These are phyloP conservation scores for Bonia amplexicaulis DNA, from an alignment of 176 grass and related monocot genomes.

Conservation along the genomic window DNA sequence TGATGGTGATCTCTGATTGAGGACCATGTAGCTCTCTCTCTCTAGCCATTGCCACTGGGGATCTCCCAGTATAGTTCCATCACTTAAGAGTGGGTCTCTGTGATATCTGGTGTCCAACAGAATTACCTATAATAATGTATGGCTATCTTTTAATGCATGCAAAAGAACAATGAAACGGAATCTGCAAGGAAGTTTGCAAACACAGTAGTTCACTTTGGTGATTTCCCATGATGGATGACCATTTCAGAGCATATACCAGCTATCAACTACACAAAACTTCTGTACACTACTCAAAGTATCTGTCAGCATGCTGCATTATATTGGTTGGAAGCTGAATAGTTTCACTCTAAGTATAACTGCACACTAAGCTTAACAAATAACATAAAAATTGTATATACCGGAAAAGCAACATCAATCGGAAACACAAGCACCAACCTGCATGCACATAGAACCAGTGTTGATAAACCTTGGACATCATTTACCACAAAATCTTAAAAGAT, in stretches of 20 bases:
- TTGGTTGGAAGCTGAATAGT: background rate
- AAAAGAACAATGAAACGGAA: constrained; percentile 3
- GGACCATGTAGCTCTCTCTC: constrained; percentile 68
- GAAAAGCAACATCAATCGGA: background rate
- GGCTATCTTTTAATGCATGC: background rate
- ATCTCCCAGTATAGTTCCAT: constrained; percentile 86
- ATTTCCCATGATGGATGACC: background rate
- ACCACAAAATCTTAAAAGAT: background rate
- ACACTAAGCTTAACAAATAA: background rate
- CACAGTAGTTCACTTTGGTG: background rate
- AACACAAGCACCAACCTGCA: background rate
- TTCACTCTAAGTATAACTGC: background rate
- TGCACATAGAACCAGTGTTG: background rate
- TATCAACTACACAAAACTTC: background rate
- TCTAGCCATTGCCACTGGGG: constrained; percentile 92
- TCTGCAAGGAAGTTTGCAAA: background rate
- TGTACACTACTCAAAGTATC: background rate
- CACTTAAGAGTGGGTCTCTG: constrained; percentile 73
- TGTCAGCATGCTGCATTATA: background rate
- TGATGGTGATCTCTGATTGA: constrained; percentile 78
- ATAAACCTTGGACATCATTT: constrained; percentile 2
- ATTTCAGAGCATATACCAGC: constrained; percentile 7
- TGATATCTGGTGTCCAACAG: constrained; percentile 96
- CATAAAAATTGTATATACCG: background rate
- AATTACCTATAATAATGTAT: constrained; percentile 55